Percentiles rank a stretch among this genome's conserved stretches.
phyloP scores from a whole-genome alignment of 495 filamentous ascomycete genomes.

The Penicillium canariense region DNA sequence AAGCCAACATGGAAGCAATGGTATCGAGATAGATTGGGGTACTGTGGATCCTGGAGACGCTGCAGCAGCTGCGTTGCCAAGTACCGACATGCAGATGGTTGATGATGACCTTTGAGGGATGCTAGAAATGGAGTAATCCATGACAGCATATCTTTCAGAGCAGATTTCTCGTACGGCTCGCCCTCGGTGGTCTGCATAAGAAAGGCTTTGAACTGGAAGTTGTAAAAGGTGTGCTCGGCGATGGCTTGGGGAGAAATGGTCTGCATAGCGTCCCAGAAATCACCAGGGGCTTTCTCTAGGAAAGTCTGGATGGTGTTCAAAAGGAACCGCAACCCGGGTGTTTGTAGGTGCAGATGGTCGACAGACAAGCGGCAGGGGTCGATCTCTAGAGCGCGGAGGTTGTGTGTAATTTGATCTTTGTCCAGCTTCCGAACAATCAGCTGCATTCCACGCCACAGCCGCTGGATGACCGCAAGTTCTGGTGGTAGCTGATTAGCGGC shows the following conservation, averaged over 20 bases:
- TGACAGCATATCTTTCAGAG: slow-evolving; percentile 58
- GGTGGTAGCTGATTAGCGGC: slow-evolving; percentile 48
- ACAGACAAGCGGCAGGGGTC: slow-evolving; percentile 74
- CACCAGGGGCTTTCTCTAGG: slow-evolving; percentile 67
- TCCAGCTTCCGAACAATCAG: slow-evolving; percentile 68
- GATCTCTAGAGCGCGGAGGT: slow-evolving; percentile 72
- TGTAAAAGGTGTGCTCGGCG: slow-evolving; percentile 73
- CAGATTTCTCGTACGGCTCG: slow-evolving; percentile 53
- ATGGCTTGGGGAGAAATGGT: slow-evolving; percentile 70
- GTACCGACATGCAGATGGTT: slow-evolving; percentile 68
- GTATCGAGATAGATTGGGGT: slow-evolving; percentile 42
- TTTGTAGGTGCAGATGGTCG: slow-evolving; percentile 66
- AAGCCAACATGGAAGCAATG: slow-evolving; percentile 54
- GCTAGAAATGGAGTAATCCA: slow-evolving; percentile 73
- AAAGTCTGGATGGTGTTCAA: slow-evolving; percentile 64
- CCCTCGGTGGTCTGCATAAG: slow-evolving; percentile 55
- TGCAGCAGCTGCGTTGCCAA: slow-evolving; percentile 68
- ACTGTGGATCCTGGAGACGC: slow-evolving; percentile 54
- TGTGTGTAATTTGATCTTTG: slow-evolving; percentile 72
- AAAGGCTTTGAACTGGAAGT: slow-evolving; percentile 61
- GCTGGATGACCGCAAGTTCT: slow-evolving; percentile 52
- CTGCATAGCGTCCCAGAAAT: slow-evolving; percentile 85
- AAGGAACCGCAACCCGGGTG: slow-evolving; percentile 57
- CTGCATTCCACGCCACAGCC: slow-evolving; percentile 73
- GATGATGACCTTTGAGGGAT: slow-evolving; percentile 69